A percentile compares a stretch with the other conserved stretches of the same genome.
phyloP scores from a whole-genome alignment of 805 yeast species.

The Ogataea glucozyma region DNA sequence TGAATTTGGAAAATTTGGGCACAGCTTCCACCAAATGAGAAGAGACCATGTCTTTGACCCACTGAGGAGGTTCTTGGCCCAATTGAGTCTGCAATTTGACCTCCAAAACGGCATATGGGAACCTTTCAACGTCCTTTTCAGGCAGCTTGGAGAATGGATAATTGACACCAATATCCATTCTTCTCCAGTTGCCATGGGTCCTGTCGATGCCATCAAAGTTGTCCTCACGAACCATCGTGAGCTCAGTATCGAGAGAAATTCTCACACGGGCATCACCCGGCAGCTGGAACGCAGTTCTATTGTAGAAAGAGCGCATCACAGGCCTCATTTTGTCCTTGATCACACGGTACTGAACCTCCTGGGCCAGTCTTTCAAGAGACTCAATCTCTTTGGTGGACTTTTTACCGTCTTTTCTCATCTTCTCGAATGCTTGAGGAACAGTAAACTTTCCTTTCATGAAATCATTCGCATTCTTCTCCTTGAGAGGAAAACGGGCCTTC shows the following conservation, averaged over 20 bases:
- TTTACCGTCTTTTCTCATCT: conserved; percentile 89
- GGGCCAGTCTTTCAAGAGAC: conserved; percentile 85
- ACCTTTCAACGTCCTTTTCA: conserved; percentile 82
- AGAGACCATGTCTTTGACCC: conserved; percentile 92
- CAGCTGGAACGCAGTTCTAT: conserved; percentile 97
- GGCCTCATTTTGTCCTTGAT: conserved; percentile 86
- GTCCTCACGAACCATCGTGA: conserved; percentile 97
- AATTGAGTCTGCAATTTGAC: conserved; percentile 96
- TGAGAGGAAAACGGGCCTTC: conserved; percentile 91
- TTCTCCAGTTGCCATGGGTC: conserved; percentile 93
- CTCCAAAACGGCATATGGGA: conserved; percentile 97
- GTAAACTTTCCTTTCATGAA: conserved; percentile 83
- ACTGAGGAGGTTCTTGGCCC: conserved; percentile 98
- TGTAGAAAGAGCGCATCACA: conserved; percentile 92
- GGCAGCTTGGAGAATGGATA: conserved; percentile 89
- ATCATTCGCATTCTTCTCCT: conserved; percentile 86
- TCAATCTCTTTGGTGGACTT: conserved; percentile 87
- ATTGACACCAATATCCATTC: conserved; percentile 97
- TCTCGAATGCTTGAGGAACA: conserved; percentile 86
- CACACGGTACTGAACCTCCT: conserved; percentile 89
- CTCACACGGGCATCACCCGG: conserved; percentile 99
- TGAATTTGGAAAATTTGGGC: conserved; percentile 95
- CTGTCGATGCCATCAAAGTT: conserved; percentile 91
- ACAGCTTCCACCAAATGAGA: conserved; percentile 97
- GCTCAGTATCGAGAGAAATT: conserved; percentile 94